phyloP scores from a whole-genome alignment of 768 basidiomycete genomes.

The Kwoniella dejecticola region DNA sequence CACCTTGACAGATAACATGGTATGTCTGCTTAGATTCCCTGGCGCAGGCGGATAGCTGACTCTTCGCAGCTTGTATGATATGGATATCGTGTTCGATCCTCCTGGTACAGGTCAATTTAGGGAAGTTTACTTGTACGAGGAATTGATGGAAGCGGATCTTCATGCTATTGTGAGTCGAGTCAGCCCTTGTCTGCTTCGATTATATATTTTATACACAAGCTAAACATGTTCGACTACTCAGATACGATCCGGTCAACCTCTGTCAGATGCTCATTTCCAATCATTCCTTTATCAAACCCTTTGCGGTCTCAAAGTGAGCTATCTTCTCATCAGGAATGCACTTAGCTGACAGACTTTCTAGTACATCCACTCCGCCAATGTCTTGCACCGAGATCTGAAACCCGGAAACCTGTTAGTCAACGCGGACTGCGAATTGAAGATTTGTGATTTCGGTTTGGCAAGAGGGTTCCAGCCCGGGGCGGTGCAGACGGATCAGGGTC shows the following conservation, averaged over 20 bases:
- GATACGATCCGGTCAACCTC: constrained; percentile 59
- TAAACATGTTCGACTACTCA: constrained; percentile 23
- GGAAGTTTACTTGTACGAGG: constrained; percentile 89
- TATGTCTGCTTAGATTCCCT: neutral
- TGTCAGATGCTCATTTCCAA: constrained; percentile 60
- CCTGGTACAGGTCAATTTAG: constrained; percentile 77
- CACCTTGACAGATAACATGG: constrained; percentile 34
- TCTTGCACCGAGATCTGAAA: constrained; percentile 94
- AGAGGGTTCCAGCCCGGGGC: constrained; percentile 80
- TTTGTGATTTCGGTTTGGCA: constrained; percentile 97
- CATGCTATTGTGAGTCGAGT: constrained; percentile 91
- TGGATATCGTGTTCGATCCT: constrained; percentile 94
- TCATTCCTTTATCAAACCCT: constrained; percentile 98
- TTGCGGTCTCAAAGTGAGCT: constrained; percentile 87
- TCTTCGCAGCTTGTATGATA: constrained; percentile 72
- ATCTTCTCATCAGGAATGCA: neutral
- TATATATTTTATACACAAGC: neutral
- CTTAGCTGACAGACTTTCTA: constrained; percentile 16
- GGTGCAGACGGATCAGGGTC: constrained; percentile 62
- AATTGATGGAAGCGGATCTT: constrained; percentile 99
- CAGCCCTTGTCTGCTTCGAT: too few relatives aligned
- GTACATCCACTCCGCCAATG: constrained; percentile 96
- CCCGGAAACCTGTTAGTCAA: constrained; percentile 92
- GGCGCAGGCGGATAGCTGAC: neutral
- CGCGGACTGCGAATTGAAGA: constrained; percentile 78